Evolutionary conservation across 306 rosid species (phyloP).

Genomic region (Rosa lucieae): DNA sequence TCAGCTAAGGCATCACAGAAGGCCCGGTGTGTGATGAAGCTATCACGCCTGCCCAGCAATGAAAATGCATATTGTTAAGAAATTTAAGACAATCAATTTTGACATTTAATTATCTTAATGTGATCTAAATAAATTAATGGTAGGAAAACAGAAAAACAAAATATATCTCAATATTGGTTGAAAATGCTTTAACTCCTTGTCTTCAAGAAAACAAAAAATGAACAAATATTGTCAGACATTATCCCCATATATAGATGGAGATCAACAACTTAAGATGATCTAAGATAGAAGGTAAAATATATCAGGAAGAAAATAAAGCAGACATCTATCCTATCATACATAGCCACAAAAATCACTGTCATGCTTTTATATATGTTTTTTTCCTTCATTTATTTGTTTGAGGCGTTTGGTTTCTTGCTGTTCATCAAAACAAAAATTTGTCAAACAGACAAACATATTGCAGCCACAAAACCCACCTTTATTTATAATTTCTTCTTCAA

Average conservation of each 20-base stretch:
- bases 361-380: conserved; percentile 5
- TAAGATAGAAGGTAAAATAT: neutral
- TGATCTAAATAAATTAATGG: neutral
- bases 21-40: conserved; percentile 90
- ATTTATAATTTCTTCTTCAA: neutral
- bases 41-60: conserved; percentile 64
- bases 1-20: conserved; percentile 94
- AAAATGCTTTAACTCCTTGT: neutral
- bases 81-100: neutral
- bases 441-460: neutral
- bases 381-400: conserved; percentile 6
- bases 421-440: neutral
- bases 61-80: neutral
- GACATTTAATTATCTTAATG: neutral
- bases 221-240: neutral
- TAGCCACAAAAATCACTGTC: conserved; percentile 24
- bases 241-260: neutral
- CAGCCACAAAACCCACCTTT: neutral
- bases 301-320: neutral
- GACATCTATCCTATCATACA: neutral
- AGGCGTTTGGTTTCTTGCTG: neutral
- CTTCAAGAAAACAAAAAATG: neutral
- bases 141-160: neutral
- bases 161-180: neutral
- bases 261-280: neutral